Percentiles rank a stretch among this genome's conserved stretches.
These are phyloP conservation scores for Heritiera littoralis DNA, from an alignment of 345 rosid genomes.

Conservation along the genomic window DNA sequence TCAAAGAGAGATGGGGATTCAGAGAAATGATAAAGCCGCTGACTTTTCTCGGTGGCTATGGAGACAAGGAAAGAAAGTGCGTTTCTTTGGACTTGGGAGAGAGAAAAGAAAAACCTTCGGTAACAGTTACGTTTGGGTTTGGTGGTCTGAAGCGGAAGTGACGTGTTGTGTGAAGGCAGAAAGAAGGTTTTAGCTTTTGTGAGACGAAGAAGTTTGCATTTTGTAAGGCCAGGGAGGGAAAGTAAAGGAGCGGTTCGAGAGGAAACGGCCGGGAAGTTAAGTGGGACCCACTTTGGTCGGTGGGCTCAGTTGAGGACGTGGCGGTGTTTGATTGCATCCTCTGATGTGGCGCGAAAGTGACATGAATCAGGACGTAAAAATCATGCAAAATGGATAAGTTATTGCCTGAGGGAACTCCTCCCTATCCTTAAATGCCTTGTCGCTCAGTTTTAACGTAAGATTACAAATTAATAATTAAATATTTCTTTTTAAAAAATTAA, in stretches of 20 bases:
- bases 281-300: conserved; percentile 10
- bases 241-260: too few relatives aligned
- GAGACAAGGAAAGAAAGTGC: not conserved
- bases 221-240: not conserved
- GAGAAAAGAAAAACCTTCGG: not conserved
- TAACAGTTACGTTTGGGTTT: not conserved
- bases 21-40: not conserved
- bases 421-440: too few relatives aligned
- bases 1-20: not conserved
- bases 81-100: conserved; percentile 8
- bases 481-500: too few relatives aligned
- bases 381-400: too few relatives aligned
- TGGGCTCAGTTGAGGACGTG: not conserved
- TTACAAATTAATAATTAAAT: too few relatives aligned
- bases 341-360: not conserved
- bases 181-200: not conserved
- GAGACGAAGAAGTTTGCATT: not conserved
- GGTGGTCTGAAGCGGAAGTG: not conserved
- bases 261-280: not conserved
- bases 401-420: too few relatives aligned
- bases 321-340: not conserved
- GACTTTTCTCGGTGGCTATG: not conserved
- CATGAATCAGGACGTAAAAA: not conserved
- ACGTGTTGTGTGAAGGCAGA: not conserved
- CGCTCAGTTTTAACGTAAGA: too few relatives aligned